Conservation (phyloP, 2,329 filamentous ascomycete genomes). For the Madurella fahalii region DNA sequence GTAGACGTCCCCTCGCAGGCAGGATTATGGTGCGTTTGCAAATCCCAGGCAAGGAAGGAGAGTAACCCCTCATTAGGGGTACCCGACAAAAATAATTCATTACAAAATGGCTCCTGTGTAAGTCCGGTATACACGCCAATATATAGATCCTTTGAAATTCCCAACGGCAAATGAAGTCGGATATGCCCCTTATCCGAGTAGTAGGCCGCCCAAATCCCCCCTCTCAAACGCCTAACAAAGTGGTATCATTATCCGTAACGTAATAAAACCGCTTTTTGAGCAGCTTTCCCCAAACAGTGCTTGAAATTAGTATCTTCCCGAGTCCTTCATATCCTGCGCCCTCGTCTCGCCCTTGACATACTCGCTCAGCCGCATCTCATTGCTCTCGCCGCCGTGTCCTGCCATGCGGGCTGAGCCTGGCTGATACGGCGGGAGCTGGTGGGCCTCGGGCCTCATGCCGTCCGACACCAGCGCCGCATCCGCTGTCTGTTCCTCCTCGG, state of each 20-base stretch:
- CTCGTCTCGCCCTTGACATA: constrained; percentile 37
- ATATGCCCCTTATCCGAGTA: too few species aligned
- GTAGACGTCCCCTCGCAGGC: too few species aligned
- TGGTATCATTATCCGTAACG: not conserved
- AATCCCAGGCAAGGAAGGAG: too few species aligned
- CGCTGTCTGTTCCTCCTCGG: constrained; percentile 2
- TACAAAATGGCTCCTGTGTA: too few species aligned
- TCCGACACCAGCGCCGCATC: constrained; percentile 26
- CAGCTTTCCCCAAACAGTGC: not conserved
- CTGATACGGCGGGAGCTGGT: constrained; percentile 32
- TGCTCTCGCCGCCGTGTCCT: constrained; percentile 33
- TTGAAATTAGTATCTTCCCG: constrained; percentile 18
- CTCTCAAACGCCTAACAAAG: not conserved
- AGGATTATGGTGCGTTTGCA: too few species aligned
- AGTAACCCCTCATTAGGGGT: too few species aligned
- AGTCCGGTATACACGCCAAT: too few species aligned
- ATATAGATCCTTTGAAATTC: too few species aligned
- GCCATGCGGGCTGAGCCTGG: constrained; percentile 31
- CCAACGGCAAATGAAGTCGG: too few species aligned
- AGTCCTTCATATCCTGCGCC: constrained; percentile 35
- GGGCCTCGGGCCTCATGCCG: constrained; percentile 25
- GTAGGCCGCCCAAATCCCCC: not conserved
- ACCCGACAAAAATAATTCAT: too few species aligned
- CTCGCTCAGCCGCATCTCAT: constrained; percentile 36
- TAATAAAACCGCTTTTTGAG: too few species aligned